phyloP scores from a whole-genome alignment of 1,284 basidiomycete species.

The Trametes sp. region DNA sequence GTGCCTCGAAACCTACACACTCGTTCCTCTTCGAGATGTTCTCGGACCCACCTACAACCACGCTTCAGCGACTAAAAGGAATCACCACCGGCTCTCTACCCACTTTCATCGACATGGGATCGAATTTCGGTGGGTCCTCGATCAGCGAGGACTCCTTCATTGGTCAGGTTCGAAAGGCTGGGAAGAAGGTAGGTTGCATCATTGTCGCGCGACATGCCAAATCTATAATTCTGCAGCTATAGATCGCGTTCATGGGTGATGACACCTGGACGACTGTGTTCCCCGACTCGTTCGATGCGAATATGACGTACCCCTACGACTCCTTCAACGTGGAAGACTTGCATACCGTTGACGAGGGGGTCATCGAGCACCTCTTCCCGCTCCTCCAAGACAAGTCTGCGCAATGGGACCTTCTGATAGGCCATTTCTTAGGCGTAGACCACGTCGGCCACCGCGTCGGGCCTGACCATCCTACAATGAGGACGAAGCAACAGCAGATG shows the following conservation, averaged over 20 bases:
- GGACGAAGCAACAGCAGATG: constrained; percentile 87
- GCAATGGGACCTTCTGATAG: constrained; percentile 87
- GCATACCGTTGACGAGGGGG: constrained; percentile 94
- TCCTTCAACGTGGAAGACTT: constrained; percentile 99
- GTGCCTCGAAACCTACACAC: constrained; percentile 63
- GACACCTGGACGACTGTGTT: constrained; percentile 97
- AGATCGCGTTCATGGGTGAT: constrained; percentile 91
- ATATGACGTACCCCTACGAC: constrained; percentile 86
- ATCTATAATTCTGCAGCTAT: constrained; percentile 30
- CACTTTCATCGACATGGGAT: constrained; percentile 94
- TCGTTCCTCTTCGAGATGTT: constrained; percentile 91
- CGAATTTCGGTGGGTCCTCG: constrained; percentile 88
- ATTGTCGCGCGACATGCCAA: not conserved
- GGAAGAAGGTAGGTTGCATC: constrained; percentile 60
- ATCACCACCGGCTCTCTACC: constrained; percentile 96
- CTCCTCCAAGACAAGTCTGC: constrained; percentile 63
- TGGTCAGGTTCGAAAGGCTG: constrained; percentile 61
- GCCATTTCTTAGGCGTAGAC: constrained; percentile 97
- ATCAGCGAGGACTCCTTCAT: constrained; percentile 90
- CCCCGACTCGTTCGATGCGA: constrained; percentile 74
- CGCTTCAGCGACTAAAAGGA: constrained; percentile 94
- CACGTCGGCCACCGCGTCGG: constrained; percentile 97
- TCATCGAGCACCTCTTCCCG: constrained; percentile 85
- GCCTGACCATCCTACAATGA: constrained; percentile 89
- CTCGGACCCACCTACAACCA: constrained; percentile 95